These are phyloP conservation scores for Liquidambar formosana DNA, from an alignment of 164 flowering plant species.

Conservation along the genomic window DNA sequence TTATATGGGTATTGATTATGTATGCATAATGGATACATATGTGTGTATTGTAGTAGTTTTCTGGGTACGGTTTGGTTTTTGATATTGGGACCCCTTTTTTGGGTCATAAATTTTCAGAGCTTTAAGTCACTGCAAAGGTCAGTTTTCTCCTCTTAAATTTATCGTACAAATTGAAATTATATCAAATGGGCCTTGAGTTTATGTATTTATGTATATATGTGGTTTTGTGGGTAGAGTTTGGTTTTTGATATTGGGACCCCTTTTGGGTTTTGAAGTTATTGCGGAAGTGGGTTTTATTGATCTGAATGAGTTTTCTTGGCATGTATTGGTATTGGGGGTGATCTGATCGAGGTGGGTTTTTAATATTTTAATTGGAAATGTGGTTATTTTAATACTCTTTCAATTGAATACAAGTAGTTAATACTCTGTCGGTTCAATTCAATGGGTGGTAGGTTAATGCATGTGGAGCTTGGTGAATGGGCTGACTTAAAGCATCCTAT, in stretches of 20 bases:
- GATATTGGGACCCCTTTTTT: constrained; percentile 4
- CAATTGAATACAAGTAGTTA: constrained; percentile 8
- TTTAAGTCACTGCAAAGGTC: no score
- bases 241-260: background rate
- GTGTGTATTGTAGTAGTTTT: background rate
- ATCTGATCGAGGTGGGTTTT: constrained; percentile 17
- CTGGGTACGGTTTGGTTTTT: background rate
- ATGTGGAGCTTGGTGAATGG: constrained; percentile 7
- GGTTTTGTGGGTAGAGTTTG: background rate
- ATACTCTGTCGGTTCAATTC: constrained; percentile 11
- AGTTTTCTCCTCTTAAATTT: background rate
- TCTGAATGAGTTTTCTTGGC: constrained; percentile 17
- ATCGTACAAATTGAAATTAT: background rate
- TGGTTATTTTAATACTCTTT: constrained; percentile 2
- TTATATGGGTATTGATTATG: background rate
- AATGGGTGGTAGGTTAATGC: constrained; percentile 6
- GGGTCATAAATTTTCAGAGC: background rate
- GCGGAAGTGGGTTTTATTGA: constrained; percentile 4
- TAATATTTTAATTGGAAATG: background rate
- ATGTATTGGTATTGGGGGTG: constrained; percentile 8
- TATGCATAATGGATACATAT: background rate
- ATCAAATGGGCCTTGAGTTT: background rate
- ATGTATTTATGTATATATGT: background rate
- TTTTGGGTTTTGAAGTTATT: constrained; percentile 5
- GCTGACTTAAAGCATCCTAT: constrained; percentile 2